Base-by-base conservation (phyloP, 164 flowering plant genomes). In the Litsea cubeba region DNA sequence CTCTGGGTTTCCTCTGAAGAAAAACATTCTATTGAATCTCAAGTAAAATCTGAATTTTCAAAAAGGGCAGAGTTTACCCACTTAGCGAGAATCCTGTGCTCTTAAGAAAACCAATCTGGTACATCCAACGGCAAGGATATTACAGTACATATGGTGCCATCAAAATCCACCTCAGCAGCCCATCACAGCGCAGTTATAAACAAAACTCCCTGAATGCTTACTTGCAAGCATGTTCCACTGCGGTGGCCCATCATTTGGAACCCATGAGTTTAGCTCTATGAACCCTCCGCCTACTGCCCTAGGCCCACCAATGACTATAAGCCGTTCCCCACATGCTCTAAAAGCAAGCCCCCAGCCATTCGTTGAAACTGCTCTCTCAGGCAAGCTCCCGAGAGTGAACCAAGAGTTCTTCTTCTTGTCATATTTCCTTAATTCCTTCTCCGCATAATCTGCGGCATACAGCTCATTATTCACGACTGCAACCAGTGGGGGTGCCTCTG, bases 291-390 rank as follows among this genome's bases (percentile, higher is more conserved):
- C 97, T 75, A 74, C 17, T 17, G 86, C 73, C 75, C 89, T 84
- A 22, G 92, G 94, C 24, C 97, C 97, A 28, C 98, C 97, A 60
- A 95, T 87, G 63, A 93, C 97, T 26, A 95, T 87, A 15, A 95
- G 85, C 50, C 84, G 85, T 28, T 90, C 90, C 7, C 99, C 98
- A 81, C 99, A 93, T 0, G 93, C 98, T 76, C 95, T 87, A 67
- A 93, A 93, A 2, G 97, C 99, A 54, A 95, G 83, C 8, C 99
- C 99, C 99, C 98, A 95, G 49, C 99, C 99, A 50, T 91, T 88
- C 88, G 88, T 83, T 5, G 97, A 93, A 64, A 65, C 90, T 14
- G 91, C 92, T 26, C 90, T 78, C 72, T 91, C 94, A 54, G 99
- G 99, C 89, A 95, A 84, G 50, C 87, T 85, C 40, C 99, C 99